Percentiles rank a stretch among this genome's conserved stretches.
These are phyloP conservation scores for Rhodotorula sp. DNA, from an alignment of 1,284 basidiomycete species.

Conservation along the genomic window DNA sequence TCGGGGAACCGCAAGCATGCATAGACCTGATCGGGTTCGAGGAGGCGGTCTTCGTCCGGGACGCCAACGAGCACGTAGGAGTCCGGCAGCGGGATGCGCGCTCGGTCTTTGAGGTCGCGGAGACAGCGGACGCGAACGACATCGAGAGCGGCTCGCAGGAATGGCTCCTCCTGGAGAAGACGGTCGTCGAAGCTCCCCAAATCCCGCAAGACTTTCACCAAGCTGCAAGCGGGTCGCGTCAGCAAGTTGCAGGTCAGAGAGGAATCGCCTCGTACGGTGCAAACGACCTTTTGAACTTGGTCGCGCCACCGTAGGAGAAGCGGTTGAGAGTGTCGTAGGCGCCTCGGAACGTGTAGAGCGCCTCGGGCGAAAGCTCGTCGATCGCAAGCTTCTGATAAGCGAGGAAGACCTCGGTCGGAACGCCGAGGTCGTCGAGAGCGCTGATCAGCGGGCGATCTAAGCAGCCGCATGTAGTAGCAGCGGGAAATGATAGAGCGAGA, in stretches of 20 bases:
- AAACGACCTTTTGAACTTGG: constrained; percentile 53
- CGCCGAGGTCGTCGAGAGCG: constrained; percentile 45
- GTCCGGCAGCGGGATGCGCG: constrained; percentile 66
- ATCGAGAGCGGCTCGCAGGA: constrained; percentile 58
- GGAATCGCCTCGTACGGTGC: background rate
- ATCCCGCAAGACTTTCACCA: constrained; percentile 45
- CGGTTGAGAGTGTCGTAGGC: constrained; percentile 39
- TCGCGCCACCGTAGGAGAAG: constrained; percentile 58
- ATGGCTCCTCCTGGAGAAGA: constrained; percentile 52
- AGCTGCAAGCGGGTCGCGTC: constrained; percentile 3
- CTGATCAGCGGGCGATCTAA: constrained; percentile 46
- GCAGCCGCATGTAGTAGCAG: background rate
- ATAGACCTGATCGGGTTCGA: constrained; percentile 56
- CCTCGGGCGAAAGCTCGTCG: constrained; percentile 52
- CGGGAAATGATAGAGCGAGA: background rate
- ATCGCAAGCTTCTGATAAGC: constrained; percentile 54
- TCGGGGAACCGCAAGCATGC: constrained; percentile 41
- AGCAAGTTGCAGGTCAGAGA: background rate
- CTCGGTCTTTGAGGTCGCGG: constrained; percentile 68
- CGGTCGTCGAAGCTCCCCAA: background rate
- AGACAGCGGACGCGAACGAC: constrained; percentile 64
- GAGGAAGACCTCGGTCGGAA: constrained; percentile 36
- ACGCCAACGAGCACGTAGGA: constrained; percentile 69
- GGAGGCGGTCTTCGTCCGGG: constrained; percentile 67
- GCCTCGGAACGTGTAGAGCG: constrained; percentile 56